Evolutionary conservation across 768 basidiomycete species (phyloP).

Genomic region (Pleurotus tuber-regium): DNA sequence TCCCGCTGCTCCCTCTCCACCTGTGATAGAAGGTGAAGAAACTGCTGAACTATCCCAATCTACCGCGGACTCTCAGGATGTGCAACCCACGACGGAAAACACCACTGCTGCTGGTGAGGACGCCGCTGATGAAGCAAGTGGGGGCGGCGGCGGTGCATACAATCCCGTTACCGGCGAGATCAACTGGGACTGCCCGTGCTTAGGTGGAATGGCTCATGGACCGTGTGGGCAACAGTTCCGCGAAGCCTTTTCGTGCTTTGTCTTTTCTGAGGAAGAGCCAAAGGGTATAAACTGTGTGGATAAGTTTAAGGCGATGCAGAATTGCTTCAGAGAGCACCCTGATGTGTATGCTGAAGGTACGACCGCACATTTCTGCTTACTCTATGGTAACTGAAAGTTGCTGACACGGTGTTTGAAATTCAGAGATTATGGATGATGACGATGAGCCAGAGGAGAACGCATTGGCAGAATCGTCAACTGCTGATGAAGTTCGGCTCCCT

Average conservation of each 20-base stretch:
- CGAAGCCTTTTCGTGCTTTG: constrained; percentile 96
- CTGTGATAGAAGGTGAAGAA: no score
- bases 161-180: constrained; percentile 98
- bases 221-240: constrained; percentile 93
- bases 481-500: constrained; percentile 13
- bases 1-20: not conserved
- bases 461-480: constrained; percentile 4
- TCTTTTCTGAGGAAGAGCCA: constrained; percentile 90
- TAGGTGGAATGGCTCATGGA: constrained; percentile 98
- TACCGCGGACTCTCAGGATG: not conserved
- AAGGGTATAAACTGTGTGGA: constrained; percentile 98
- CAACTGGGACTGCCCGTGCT: constrained; percentile 99
- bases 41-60: not conserved
- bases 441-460: constrained; percentile 34
- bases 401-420: constrained; percentile 6
- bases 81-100: not conserved
- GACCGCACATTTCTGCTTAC: no score
- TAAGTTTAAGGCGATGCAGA: constrained; percentile 96
- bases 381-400: no score
- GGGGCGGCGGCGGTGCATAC: constrained; percentile 57
- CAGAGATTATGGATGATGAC: constrained; percentile 71
- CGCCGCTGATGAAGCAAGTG: constrained; percentile 18
- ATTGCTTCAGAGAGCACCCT: constrained; percentile 94
- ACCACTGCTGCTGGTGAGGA: constrained; percentile 10
- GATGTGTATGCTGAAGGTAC: constrained; percentile 94